Conservation (phyloP, 768 basidiomycete species). For the Kwoniella newhampshirensis region DNA sequence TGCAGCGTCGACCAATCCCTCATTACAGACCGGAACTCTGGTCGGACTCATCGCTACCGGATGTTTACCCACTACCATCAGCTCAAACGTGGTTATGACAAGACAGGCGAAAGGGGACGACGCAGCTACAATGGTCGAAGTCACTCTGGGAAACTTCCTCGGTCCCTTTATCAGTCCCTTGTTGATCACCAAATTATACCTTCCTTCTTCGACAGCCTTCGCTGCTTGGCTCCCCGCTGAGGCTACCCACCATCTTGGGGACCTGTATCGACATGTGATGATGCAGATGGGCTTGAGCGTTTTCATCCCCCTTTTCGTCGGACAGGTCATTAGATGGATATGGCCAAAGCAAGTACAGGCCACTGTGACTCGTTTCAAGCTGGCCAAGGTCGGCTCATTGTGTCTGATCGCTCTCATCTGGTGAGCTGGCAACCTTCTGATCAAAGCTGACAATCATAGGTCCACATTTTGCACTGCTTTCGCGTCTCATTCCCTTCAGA, state of each 20-base stretch:
- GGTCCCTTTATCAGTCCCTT: slow-evolving; percentile 50
- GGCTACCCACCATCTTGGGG: slow-evolving; percentile 20
- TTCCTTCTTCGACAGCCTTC: slow-evolving; percentile 22
- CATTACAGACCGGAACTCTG: slow-evolving; percentile 37
- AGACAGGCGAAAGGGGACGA: slow-evolving; percentile 46
- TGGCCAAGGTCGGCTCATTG: slow-evolving; percentile 40
- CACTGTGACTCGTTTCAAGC: slow-evolving; percentile 21
- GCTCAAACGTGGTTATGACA: slow-evolving; percentile 51
- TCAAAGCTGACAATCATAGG: slow-evolving; percentile 12
- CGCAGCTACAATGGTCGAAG: slow-evolving; percentile 47
- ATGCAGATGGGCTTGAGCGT: slow-evolving; percentile 45
- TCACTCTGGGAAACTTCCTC: slow-evolving; percentile 47
- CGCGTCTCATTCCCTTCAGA: slow-evolving; percentile 19
- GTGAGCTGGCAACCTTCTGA: slow-evolving; percentile 12
- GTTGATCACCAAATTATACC: slow-evolving; percentile 39
- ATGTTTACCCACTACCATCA: slow-evolving; percentile 9
- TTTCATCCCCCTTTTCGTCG: slow-evolving; percentile 47
- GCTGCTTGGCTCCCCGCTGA: slow-evolving; percentile 38
- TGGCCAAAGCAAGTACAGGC: slow-evolving; percentile 37
- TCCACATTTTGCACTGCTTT: slow-evolving; percentile 30
- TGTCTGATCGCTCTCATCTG: slow-evolving; percentile 47
- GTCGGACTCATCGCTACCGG: slow-evolving; percentile 48
- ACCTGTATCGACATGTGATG: slow-evolving; percentile 20
- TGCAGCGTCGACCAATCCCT: neutral
- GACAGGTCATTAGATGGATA: slow-evolving; percentile 45